A percentile compares a stretch with the other conserved stretches of the same genome.
These are phyloP conservation scores for Fermentozyma sake DNA, from an alignment of 1,139 yeast genomes.

Conservation along the genomic window DNA sequence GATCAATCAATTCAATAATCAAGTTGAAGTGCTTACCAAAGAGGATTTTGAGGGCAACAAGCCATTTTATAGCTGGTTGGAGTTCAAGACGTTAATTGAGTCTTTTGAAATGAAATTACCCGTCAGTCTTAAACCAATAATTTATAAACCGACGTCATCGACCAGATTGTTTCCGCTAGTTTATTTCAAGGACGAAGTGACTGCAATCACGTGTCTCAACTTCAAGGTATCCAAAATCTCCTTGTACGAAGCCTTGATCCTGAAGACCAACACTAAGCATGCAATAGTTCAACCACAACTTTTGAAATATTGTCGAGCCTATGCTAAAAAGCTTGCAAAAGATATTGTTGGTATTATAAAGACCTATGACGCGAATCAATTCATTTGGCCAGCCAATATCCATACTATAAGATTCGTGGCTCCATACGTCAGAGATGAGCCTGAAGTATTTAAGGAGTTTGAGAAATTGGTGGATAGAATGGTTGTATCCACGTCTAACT, in stretches of 20 bases:
- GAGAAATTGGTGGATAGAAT: slow-evolving; percentile 24
- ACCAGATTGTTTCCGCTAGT: slow-evolving; percentile 25
- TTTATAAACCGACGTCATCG: slow-evolving; percentile 21
- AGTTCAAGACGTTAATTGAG: slow-evolving; percentile 20
- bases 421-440: slow-evolving; percentile 24
- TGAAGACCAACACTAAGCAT: slow-evolving; percentile 14
- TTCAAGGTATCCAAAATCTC: slow-evolving; percentile 28
- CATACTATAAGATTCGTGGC: slow-evolving; percentile 31
- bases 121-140: slow-evolving; percentile 25
- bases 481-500: slow-evolving; percentile 22
- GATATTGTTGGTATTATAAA: slow-evolving; percentile 36
- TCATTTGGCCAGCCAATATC: slow-evolving; percentile 34
- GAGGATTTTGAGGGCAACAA: slow-evolving; percentile 19
- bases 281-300: slow-evolving; percentile 17
- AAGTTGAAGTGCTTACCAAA: slow-evolving; percentile 22
- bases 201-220: slow-evolving; percentile 32
- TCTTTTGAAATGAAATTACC: slow-evolving; percentile 31
- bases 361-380: slow-evolving; percentile 30
- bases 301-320: slow-evolving; percentile 20
- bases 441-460: slow-evolving; percentile 22
- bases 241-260: slow-evolving; percentile 26
- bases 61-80: slow-evolving; percentile 25
- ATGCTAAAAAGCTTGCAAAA: slow-evolving; percentile 26
- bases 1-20: slow-evolving; percentile 27
- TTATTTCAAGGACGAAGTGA: slow-evolving; percentile 30